Evolutionary conservation across 331 rosid species (phyloP).

Genomic region (Malus hybrid): DNA sequence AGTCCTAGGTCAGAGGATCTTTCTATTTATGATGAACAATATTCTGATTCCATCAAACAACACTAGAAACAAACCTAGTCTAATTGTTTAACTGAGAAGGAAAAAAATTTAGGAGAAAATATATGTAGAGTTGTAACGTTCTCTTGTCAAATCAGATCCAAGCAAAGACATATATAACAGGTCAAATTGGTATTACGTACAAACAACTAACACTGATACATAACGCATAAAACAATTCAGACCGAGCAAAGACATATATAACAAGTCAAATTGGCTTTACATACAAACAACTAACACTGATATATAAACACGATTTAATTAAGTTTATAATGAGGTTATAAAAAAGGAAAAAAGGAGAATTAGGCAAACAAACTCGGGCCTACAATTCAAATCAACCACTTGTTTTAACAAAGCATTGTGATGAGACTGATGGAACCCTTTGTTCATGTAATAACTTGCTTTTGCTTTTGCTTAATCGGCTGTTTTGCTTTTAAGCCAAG

Average conservation of each 20-base stretch:
- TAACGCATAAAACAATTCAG: too few relatives aligned
- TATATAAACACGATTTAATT: neutral
- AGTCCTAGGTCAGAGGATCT: neutral
- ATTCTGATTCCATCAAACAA: neutral
- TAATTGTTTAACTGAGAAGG: neutral
- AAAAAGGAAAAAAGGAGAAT: neutral
- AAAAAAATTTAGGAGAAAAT: neutral
- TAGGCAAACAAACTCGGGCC: conserved; percentile 10
- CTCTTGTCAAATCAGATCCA: neutral
- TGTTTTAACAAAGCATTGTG: neutral
- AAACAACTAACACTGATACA: too few relatives aligned
- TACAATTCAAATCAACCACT: neutral
- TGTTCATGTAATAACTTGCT: neutral
- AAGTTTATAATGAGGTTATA: neutral
- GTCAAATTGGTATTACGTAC: too few relatives aligned
- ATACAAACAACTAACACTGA: too few relatives aligned
- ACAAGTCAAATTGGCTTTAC: too few relatives aligned
- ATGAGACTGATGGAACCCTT: neutral
- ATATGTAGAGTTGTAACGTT: neutral
- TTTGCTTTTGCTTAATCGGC: conserved; percentile 18
- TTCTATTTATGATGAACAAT: neutral
- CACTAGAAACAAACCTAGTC: neutral
- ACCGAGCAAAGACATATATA: too few relatives aligned
- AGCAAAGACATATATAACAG: too few relatives aligned
- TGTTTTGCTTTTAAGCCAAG: conserved; percentile 26